These are phyloP conservation scores for Lophiotrema nucula DNA, from an alignment of 495 filamentous ascomycete genomes.

Conservation along the genomic window DNA sequence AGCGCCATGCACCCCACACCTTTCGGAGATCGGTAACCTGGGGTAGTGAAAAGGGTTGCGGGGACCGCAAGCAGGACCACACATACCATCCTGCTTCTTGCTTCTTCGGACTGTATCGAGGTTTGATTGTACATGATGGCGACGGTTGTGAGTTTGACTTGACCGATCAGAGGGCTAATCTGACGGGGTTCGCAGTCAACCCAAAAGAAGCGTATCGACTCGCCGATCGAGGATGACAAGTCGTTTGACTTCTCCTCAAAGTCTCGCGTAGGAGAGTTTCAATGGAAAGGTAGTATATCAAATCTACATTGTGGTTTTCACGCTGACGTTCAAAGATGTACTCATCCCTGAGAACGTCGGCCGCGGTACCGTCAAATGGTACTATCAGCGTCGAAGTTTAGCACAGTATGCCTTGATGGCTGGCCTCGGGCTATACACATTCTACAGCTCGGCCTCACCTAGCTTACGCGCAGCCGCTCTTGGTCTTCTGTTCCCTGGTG, in stretches of 20 bases:
- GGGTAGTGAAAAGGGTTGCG: no score
- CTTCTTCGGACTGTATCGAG: no score
- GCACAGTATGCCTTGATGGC: constrained; percentile 7
- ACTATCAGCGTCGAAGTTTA: constrained; percentile 8
- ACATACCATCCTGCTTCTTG: no score
- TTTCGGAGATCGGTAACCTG: no score
- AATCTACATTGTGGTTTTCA: background rate
- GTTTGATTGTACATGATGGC: no score
- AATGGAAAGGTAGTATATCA: background rate
- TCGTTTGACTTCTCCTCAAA: background rate
- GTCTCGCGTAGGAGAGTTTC: background rate
- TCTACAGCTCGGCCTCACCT: constrained; percentile 11
- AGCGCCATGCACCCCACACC: no score
- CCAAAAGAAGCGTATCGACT: no score
- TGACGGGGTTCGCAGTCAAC: no score
- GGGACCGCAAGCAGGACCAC: no score
- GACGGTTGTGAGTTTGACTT: no score
- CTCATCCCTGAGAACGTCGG: constrained; percentile 16
- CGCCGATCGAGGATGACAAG: background rate
- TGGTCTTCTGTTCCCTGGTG: no score
- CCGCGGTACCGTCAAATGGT: constrained; percentile 7
- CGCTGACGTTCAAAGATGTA: constrained; percentile 4
- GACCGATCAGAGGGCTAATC: no score
- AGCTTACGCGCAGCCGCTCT: constrained; percentile 14
- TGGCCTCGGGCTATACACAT: constrained; percentile 6